phyloP scores from a whole-genome alignment of 345 rosid genomes.

The Abelmoschus esculentus region DNA sequence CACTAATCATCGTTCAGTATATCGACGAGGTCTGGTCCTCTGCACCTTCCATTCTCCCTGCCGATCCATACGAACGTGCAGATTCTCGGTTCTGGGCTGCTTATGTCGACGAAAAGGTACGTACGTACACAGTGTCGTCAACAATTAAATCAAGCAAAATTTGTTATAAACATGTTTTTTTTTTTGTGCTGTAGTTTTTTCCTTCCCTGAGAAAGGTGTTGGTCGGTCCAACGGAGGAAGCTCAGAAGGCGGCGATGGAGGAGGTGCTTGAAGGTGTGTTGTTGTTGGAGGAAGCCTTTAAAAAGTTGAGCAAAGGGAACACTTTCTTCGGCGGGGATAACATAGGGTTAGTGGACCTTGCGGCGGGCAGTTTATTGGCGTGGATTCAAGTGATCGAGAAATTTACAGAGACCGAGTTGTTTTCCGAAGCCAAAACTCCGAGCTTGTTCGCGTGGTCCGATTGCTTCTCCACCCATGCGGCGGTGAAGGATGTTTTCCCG shows the following conservation, averaged over 20 bases:
- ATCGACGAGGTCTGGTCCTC: conserved; percentile 51
- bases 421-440: conserved; percentile 37
- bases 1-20: conserved; percentile 55
- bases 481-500: conserved; percentile 50
- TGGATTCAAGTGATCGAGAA: conserved; percentile 47
- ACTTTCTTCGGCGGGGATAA: too few relatives aligned
- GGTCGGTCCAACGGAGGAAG: too few relatives aligned
- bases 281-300: too few relatives aligned
- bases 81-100: conserved; percentile 72
- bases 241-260: too few relatives aligned
- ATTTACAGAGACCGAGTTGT: conserved; percentile 20
- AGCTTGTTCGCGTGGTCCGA: conserved; percentile 45
- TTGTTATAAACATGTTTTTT: too few relatives aligned
- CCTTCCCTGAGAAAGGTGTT: too few relatives aligned
- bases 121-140: too few relatives aligned
- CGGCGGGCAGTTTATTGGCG: conserved; percentile 44
- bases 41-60: not conserved
- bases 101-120: conserved; percentile 59
- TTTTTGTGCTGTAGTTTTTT: too few relatives aligned
- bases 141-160: too few relatives aligned
- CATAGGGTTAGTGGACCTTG: conserved; percentile 53
- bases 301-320: too few relatives aligned
- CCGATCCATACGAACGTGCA: conserved; percentile 39
- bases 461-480: conserved; percentile 38
- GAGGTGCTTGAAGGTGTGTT: too few relatives aligned